Percentiles rank a stretch among this genome's conserved stretches.
Conservation (phyloP, 2,329 filamentous ascomycete species). For the Fonsecaea erecta region DNA sequence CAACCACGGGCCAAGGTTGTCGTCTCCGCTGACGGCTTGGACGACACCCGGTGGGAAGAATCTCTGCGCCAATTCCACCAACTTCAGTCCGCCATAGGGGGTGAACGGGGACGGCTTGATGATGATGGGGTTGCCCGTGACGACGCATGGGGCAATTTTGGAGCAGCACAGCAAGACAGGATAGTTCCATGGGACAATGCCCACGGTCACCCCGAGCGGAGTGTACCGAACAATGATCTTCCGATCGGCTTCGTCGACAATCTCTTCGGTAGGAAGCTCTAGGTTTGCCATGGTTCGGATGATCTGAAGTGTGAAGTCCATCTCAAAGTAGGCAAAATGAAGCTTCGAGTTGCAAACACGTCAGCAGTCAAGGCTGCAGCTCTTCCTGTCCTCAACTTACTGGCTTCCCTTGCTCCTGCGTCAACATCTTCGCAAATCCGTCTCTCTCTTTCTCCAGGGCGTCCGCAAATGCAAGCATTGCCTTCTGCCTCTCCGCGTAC, state of each 20-base stretch:
- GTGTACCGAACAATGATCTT: constrained; percentile 42
- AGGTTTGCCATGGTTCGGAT: constrained; percentile 22
- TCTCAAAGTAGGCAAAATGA: constrained; percentile 27
- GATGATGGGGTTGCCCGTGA: constrained; percentile 61
- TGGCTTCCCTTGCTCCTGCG: constrained; percentile 50
- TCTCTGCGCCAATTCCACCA: constrained; percentile 61
- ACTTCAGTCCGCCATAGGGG: constrained; percentile 58
- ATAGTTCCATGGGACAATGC: constrained; percentile 66
- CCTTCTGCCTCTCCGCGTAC: constrained; percentile 43
- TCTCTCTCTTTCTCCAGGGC: constrained; percentile 45
- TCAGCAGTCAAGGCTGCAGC: constrained; percentile 5
- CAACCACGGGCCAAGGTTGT: constrained; percentile 60
- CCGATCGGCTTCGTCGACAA: constrained; percentile 38
- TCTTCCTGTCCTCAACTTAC: constrained; percentile 21
- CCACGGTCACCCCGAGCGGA: constrained; percentile 51
- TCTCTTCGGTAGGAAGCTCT: constrained; percentile 24
- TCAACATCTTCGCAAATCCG: constrained; percentile 46
- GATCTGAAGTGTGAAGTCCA: constrained; percentile 23
- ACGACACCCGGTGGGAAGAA: constrained; percentile 66
- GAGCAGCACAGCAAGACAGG: constrained; percentile 49
- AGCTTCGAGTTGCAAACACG: constrained; percentile 14
- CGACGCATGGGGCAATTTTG: constrained; percentile 56
- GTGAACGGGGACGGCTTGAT: constrained; percentile 64
- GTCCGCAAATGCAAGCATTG: constrained; percentile 43
- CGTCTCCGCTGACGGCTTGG: constrained; percentile 64